Evolutionary conservation across 306 rosid species (phyloP), one percentile per base, ranked within the genome.

Genomic region (Sophora flavescens): DNA sequence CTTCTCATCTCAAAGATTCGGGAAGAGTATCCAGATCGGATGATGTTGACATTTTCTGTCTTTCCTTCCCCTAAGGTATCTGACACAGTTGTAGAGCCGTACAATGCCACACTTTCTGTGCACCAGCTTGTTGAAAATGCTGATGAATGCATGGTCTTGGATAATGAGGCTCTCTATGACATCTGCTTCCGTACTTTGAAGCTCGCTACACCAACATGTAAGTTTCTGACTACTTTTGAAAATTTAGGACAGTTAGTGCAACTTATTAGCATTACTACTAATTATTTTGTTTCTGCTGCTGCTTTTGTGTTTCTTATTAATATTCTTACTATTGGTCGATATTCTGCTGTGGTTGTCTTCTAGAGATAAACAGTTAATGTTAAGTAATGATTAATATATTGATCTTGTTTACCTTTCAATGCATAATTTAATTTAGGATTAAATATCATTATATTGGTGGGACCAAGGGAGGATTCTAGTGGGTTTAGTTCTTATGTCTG

Each of bases 61-160:
- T 85, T 85, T 60, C 88, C 88, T 81, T 85, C 88, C 2, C 88
- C 86, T 0, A 85, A 85, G 86, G 88, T 85, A 32, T 85, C 88
- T 22, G 88, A 85, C 58, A 85, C 88, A 1, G 88, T 85, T 42
- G 86, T 85, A 51, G 88, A 85, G 74, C 88, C 88, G 35, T 85
- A 85, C 74, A 85, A 85, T 45, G 88, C 88, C 5, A 85, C 88
- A 3, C 88, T 85, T 15, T 85, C 88, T 15, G 88, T 81, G 57
- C 88, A 85, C 50, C 88, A 85, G 65, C 88, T 85, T 58, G 88
- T 85, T 16, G 88, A 85, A 74, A 85, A 85, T 45, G 88, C 88
- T 0, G 88, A 85, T 57, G 88, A 85, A 51, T 85, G 88, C 57
- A 85, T 85, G 88, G 88, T 85, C 48, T 65, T 85, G 77, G 88